Base-by-base conservation (phyloP, 805 yeast genomes). In the Citeromyces nyonsensis region DNA sequence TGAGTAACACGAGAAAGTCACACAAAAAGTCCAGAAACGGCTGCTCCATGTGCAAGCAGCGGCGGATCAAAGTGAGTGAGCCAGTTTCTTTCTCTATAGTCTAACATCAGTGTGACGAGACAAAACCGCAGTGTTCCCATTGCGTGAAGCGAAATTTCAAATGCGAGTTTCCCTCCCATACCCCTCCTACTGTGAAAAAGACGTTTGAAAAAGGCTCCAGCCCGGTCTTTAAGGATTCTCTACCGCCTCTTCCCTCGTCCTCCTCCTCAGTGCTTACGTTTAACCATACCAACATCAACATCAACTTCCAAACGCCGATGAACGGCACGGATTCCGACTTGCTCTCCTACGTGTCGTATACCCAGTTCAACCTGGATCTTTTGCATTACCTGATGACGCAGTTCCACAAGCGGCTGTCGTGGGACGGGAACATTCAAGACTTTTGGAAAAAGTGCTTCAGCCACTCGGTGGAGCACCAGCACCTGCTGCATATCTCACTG, bases 1-100 rank as follows among this genome's bases (percentile, higher is more conserved):
- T 18, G 22, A 18, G 22, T 7, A 18, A 18, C 22, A 18, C 22
- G 22, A 14, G 50, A 33, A 38, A 45, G 31, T 44, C 46, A 1
- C 48, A 45, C 33, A 43, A 40, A 28, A 45, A 45, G 36, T 40
- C 47, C 15, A 40, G 43, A 24, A 42, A 47, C 7, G 50, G 50
- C 3, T 44, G 50, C 30, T 12, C 32, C 13, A 36, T 36, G 5
- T 45, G 50, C 36, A 45, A 45, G 26, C 35, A 31, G 24, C 32
- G 50, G 22, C 30, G 47, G 22, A 38, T 45, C 15, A 45, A 45
- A 35, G 50, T 44, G 33, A n/a, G 50, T 39, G n/a, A 14, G 8
- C 12, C 13, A n/a, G n/a, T 10, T 29, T 15, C 26, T 11, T 8
- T 15, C 8, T 20, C 12, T n/a, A 18, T 26, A 28, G 30, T 29